A percentile compares a stretch with the other conserved stretches of the same genome.
phyloP scores from a whole-genome alignment of 208 protist species.

The Crithidia expoeki region DNA sequence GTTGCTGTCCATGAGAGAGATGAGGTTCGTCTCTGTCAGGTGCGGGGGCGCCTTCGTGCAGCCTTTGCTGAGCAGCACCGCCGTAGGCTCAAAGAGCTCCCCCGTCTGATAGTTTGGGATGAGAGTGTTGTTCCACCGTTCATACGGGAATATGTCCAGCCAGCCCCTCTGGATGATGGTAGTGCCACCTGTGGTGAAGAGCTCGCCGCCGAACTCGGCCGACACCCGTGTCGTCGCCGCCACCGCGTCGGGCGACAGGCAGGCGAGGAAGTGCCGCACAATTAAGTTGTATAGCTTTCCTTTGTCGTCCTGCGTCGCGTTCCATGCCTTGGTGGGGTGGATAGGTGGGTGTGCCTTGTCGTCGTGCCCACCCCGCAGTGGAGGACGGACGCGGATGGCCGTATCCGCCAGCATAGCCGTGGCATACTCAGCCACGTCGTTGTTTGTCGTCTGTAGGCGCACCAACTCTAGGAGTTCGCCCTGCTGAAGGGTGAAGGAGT shows the following conservation, averaged over 20 bases:
- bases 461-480: slow-evolving; percentile 87
- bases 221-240: slow-evolving; percentile 87
- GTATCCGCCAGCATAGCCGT: slow-evolving; percentile 57
- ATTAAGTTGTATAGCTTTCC: slow-evolving; percentile 96
- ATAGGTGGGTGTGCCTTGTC: slow-evolving; percentile 99
- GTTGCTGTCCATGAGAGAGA: slow-evolving; percentile 97
- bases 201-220: slow-evolving; percentile 77
- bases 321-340: slow-evolving; percentile 92
- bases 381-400: slow-evolving; percentile 81
- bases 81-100: slow-evolving; percentile 88
- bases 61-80: slow-evolving; percentile 79
- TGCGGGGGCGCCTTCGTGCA: slow-evolving; percentile 91
- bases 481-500: slow-evolving; percentile 91
- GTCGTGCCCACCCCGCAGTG: slow-evolving; percentile 94
- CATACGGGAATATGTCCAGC: slow-evolving; percentile 93
- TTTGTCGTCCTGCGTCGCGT: slow-evolving; percentile 60
- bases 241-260: slow-evolving; percentile 93
- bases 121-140: slow-evolving; percentile 82
- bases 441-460: slow-evolving; percentile 60
- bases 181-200: slow-evolving; percentile 89
- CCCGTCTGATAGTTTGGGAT: slow-evolving; percentile 94
- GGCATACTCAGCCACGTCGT: slow-evolving; percentile 63
- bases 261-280: slow-evolving; percentile 97
- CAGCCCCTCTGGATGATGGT: slow-evolving; percentile 94
- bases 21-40: slow-evolving; percentile 97